A percentile compares a stretch with the other conserved stretches of the same genome.
Conservation (phyloP, 306 rosid species). For the Vigna trinervia region DNA sequence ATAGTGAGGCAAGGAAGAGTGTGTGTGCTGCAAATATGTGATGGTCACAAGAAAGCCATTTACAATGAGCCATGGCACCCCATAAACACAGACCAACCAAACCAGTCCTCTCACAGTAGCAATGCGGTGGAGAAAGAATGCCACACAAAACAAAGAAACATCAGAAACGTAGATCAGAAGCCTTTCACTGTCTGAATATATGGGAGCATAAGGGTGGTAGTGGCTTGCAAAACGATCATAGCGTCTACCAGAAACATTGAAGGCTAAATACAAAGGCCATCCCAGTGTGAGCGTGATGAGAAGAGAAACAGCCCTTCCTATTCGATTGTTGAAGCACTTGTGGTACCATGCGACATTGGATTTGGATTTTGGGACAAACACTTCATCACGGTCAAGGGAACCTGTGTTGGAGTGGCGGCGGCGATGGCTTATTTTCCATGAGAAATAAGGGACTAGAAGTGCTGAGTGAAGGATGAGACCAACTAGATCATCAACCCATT, state of each 20-base stretch:
- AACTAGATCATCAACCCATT: slow-evolving; percentile 59
- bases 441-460: slow-evolving; percentile 74
- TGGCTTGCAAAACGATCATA: slow-evolving; percentile 71
- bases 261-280: slow-evolving; percentile 75
- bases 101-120: slow-evolving; percentile 53
- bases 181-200: slow-evolving; percentile 59
- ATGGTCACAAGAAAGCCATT: slow-evolving; percentile 72
- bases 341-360: slow-evolving; percentile 49
- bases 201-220: slow-evolving; percentile 71
- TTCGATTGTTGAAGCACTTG: slow-evolving; percentile 66
- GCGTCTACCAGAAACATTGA: slow-evolving; percentile 64
- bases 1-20: slow-evolving; percentile 70
- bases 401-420: slow-evolving; percentile 82
- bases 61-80: slow-evolving; percentile 61
- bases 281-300: slow-evolving; percentile 63
- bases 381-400: slow-evolving; percentile 73
- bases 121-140: slow-evolving; percentile 48
- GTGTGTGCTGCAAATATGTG: slow-evolving; percentile 81
- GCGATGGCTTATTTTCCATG: slow-evolving; percentile 79
- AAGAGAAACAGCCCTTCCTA: slow-evolving; percentile 53
- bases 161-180: slow-evolving; percentile 58
- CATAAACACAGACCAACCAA: slow-evolving; percentile 59
- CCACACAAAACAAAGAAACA: slow-evolving; percentile 43
- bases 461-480: slow-evolving; percentile 68
- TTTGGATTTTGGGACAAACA: slow-evolving; percentile 73